These are phyloP conservation scores for Actinidia polygama DNA, from an alignment of 179 eudicot genomes.

Conservation along the genomic window DNA sequence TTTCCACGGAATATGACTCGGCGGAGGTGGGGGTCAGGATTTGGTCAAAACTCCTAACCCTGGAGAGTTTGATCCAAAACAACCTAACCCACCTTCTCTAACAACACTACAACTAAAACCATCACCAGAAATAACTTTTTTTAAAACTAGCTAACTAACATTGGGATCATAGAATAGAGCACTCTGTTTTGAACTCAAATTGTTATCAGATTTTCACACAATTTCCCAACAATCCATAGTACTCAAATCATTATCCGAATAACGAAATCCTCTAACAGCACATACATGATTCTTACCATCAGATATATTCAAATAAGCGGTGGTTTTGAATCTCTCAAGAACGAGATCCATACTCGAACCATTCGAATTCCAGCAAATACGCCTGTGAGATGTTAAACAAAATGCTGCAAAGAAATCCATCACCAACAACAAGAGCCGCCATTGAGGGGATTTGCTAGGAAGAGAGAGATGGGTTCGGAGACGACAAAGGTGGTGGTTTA, in stretches of 20 bases:
- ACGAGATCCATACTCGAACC: conserved; percentile 56
- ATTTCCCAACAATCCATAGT: conserved; percentile 92
- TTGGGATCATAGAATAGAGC: conserved; percentile 54
- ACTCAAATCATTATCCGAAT: conserved; percentile 46
- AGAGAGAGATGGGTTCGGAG: no score
- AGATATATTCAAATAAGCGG: conserved; percentile 65
- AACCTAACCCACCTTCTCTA: conserved; percentile 56
- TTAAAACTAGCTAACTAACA: conserved; percentile 38
- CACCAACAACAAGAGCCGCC: no score
- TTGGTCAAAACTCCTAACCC: conserved; percentile 43
- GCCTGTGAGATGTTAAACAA: no score
- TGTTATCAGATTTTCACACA: conserved; percentile 30
- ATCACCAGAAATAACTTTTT: conserved; percentile 73
- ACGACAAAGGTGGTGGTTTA: no score
- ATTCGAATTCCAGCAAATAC: no score
- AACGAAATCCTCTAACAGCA: conserved; percentile 73
- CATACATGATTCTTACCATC: conserved; percentile 84
- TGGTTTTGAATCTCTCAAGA: conserved; percentile 40
- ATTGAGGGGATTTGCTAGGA: no score
- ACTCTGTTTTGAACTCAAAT: conserved; percentile 54
- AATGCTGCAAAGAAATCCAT: background rate
- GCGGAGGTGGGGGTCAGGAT: no score
- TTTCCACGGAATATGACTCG: no score
- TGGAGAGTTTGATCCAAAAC: conserved; percentile 86
- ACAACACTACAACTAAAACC: conserved; percentile 77